Evolutionary conservation across 257 asterid genomes (phyloP).

Genomic region (Eustoma russellianum): DNA sequence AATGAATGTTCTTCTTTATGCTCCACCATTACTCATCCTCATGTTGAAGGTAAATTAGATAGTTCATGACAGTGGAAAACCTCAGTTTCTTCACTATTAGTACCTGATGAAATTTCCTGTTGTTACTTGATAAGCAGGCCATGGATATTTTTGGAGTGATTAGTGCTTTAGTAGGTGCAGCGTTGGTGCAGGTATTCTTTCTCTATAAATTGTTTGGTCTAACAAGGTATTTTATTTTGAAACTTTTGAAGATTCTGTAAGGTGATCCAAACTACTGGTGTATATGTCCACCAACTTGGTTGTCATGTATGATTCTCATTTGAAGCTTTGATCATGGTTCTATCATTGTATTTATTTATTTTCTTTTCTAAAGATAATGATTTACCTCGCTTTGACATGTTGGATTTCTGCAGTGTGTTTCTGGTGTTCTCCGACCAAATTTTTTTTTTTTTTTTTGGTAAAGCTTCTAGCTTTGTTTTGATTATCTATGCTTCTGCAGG

Average conservation of each 20-base stretch:
- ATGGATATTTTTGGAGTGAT: slow-evolving; percentile 81
- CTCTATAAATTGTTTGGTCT: background rate
- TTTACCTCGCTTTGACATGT: slow-evolving; percentile 18
- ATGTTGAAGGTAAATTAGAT: slow-evolving; percentile 56
- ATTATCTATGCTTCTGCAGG: slow-evolving; percentile 50
- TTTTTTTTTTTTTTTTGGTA: no score
- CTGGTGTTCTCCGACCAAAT: slow-evolving; percentile 19
- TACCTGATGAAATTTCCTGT: background rate
- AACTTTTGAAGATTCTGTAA: no score
- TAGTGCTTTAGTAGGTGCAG: slow-evolving; percentile 88
- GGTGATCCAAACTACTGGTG: no score
- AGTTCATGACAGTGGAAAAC: slow-evolving; percentile 3
- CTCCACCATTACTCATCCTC: slow-evolving; percentile 73
- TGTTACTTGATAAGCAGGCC: slow-evolving; percentile 46
- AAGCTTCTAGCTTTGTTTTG: slow-evolving; percentile 10
- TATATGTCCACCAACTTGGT: no score
- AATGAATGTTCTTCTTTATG: slow-evolving; percentile 90
- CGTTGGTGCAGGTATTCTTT: slow-evolving; percentile 77
- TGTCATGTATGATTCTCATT: no score
- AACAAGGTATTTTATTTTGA: no score
- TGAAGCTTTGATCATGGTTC: no score
- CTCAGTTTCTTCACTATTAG: slow-evolving; percentile 7
- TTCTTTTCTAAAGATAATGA: no score
- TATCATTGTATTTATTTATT: no score
- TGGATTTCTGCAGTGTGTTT: slow-evolving; percentile 6